These are phyloP conservation scores for Yamadazyma dushanensis DNA, from an alignment of 1,139 yeast species.

Conservation along the genomic window DNA sequence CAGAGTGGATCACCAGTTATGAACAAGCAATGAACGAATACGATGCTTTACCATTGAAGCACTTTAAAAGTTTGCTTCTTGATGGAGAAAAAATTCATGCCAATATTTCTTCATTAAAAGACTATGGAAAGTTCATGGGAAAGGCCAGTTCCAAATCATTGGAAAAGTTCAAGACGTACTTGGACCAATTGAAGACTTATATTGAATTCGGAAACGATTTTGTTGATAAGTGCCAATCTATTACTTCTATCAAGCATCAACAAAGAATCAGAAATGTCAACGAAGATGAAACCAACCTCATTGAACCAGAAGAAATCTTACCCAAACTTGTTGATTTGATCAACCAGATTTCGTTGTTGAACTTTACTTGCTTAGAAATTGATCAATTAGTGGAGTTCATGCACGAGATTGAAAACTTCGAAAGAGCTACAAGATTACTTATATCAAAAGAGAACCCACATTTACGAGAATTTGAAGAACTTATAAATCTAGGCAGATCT, in stretches of 20 bases:
- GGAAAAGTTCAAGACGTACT: constrained; percentile 20
- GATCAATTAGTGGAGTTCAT: constrained; percentile 59
- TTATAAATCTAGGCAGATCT: constrained; percentile 54
- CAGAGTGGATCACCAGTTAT: constrained; percentile 51
- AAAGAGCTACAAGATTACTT: constrained; percentile 45
- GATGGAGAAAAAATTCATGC: constrained; percentile 59
- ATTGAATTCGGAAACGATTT: constrained; percentile 49
- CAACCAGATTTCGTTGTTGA: constrained; percentile 47
- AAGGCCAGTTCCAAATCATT: constrained; percentile 7
- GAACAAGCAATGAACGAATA: constrained; percentile 39
- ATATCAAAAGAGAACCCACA: constrained; percentile 28
- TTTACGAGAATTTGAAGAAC: constrained; percentile 42
- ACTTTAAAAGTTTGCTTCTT: constrained; percentile 41
- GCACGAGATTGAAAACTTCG: constrained; percentile 55
- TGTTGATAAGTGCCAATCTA: constrained; percentile 56
- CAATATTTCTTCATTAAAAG: constrained; percentile 27
- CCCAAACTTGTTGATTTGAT: constrained; percentile 35
- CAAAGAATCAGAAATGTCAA: constrained; percentile 41
- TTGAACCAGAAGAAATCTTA: constrained; percentile 18
- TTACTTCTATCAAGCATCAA: constrained; percentile 52
- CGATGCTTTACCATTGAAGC: constrained; percentile 48
- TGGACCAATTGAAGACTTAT: constrained; percentile 42
- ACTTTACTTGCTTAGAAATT: constrained; percentile 57
- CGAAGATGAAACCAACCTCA: constrained; percentile 14
- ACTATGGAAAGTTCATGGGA: constrained; percentile 10